These are phyloP conservation scores for Skeletonema potamos DNA, from an alignment of 108 stramenopile species.

Conservation along the genomic window DNA sequence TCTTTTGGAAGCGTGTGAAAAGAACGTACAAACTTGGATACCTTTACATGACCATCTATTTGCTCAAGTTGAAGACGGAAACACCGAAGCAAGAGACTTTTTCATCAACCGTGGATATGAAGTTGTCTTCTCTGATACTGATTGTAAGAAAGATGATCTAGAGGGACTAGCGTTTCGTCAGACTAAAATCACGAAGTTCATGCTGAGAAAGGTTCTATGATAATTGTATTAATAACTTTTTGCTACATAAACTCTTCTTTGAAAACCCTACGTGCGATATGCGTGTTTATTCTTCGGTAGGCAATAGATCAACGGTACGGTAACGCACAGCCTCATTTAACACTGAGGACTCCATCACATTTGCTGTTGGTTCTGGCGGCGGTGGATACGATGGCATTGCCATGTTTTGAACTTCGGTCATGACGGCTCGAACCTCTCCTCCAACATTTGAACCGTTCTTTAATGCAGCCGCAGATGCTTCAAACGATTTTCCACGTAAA, in stretches of 20 bases:
- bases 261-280: neutral
- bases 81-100: conserved; percentile 19
- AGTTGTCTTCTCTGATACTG: conserved; percentile 20
- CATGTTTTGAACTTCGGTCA: conserved; percentile 3
- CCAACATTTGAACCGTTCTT: conserved; percentile 3
- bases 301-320: conserved; percentile 28
- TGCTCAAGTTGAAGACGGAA: conserved; percentile 37
- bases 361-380: conserved; percentile 21
- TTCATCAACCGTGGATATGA: conserved; percentile 25
- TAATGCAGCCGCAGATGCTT: conserved; percentile 19
- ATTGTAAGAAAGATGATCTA: conserved; percentile 19
- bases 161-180: conserved; percentile 18
- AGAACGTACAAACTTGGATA: conserved; percentile 23
- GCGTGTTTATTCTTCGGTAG: conserved; percentile 10
- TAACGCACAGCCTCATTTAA: conserved; percentile 37
- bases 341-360: conserved; percentile 18
- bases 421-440: neutral
- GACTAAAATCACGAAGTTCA: conserved; percentile 25
- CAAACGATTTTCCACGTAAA: conserved; percentile 13
- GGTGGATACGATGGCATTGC: conserved; percentile 39
- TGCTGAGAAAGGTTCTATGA: conserved; percentile 34
- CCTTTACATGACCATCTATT: conserved; percentile 32
- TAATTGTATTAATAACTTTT: too few species aligned
- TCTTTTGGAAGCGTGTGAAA: conserved; percentile 32
- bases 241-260: neutral